Evolutionary conservation across 371 early-diverging fungal species (phyloP), one percentile per base, ranked within the genome.

Genomic region (Quaeritorhiza haematococci): DNA sequence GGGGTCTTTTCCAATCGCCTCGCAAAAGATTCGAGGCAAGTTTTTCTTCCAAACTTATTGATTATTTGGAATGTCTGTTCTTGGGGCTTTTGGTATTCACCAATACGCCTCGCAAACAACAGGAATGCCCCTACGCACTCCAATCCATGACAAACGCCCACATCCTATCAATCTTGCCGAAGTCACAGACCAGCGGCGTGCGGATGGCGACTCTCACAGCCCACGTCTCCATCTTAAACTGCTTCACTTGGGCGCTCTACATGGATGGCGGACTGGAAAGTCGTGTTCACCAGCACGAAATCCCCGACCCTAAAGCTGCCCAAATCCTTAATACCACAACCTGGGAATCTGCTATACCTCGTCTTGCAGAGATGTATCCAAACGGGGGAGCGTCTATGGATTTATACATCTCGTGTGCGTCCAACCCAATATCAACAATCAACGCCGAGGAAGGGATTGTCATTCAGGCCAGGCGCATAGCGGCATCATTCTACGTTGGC

Each of bases 241-340:
- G 46, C 27, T 45, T 45, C 27, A 27, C 46, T 45, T 45, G 46
- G 46, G 27, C 46, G 21, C 46, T 45, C 7, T 27, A 45, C 46
- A 45, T 23, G 46, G 23, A 45, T 23, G 21, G 21, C 7, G 23
- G 46, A 45, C 7, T 45, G 46, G 10, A 10, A 7, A 23, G n/a
- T 21, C 46, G 27, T 45, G n/a, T 45, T 19, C n/a, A 19, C 7
- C 46, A 19, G 7, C 46, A 45, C 23, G 27, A 45, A 10, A 23
- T 45, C 27, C 7, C 10, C 27, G 46, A 19, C 46, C 23, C n/a
- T 19, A 23, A 45, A 21, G 46, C 38, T n/a, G n/a, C 23, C 46
- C 27, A 27, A 21, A 23, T 45, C 10, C 46, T 45, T 7, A 45
- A 45, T 45, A 45, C 46, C n/a, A 10, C 46, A 10, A 19, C 27